These are phyloP conservation scores for Aspergillus cavernicola DNA, from an alignment of 495 filamentous ascomycete genomes.

Conservation along the genomic window DNA sequence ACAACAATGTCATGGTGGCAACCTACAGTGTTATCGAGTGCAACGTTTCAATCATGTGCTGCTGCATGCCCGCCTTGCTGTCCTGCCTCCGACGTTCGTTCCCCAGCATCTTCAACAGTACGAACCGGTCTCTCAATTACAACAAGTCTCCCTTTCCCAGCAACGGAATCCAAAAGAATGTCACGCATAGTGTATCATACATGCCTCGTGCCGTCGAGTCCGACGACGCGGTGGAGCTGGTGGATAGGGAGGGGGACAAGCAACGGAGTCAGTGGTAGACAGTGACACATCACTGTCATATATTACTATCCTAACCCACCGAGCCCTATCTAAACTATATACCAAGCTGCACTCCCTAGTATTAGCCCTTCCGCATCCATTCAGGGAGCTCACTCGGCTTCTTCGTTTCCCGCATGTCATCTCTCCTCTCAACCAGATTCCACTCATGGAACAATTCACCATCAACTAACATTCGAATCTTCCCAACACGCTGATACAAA, in stretches of 20 bases:
- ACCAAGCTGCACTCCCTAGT: too few species aligned
- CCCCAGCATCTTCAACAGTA: neutral
- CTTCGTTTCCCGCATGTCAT: too few species aligned
- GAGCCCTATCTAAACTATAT: too few species aligned
- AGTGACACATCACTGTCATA: too few species aligned
- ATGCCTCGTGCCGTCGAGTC: neutral
- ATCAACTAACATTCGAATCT: too few species aligned
- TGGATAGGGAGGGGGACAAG: neutral
- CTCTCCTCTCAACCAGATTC: too few species aligned
- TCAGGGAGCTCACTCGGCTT: too few species aligned
- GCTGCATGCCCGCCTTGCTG: neutral
- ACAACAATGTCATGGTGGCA: constrained; percentile 1
- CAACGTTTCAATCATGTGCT: neutral
- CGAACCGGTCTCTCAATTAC: neutral
- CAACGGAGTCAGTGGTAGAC: too few species aligned
- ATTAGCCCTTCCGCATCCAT: too few species aligned
- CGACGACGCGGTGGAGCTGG: neutral
- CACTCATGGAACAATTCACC: too few species aligned
- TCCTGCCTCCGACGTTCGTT: neutral
- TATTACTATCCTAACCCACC: too few species aligned
- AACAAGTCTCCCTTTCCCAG: neutral
- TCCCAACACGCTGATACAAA: too few species aligned
- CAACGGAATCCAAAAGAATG: neutral
- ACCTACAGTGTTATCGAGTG: neutral
- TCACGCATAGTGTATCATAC: neutral